Conservation (phyloP, 75 land plant species). For the Pinus albicaulis region DNA sequence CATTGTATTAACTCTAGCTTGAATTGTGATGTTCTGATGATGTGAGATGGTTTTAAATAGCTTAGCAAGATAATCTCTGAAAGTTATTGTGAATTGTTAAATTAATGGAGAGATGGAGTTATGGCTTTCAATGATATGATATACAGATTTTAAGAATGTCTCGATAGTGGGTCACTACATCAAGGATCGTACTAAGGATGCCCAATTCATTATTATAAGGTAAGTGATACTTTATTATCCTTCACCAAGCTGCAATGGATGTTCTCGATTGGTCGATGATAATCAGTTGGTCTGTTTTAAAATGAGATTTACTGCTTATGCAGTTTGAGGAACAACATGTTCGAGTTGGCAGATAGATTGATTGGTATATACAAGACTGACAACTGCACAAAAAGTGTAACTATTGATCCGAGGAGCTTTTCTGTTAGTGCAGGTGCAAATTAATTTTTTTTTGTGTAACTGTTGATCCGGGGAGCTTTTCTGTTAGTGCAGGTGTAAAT, state of each 20-base stretch:
- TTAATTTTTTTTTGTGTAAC: background rate
- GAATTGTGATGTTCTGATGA: background rate
- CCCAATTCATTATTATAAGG: constrained; percentile 98
- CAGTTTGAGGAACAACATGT: constrained; percentile 97
- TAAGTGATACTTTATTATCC: constrained; percentile 4
- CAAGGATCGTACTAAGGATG: constrained; percentile 95
- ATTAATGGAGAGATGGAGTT: background rate
- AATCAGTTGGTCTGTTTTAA: background rate
- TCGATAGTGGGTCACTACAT: constrained; percentile 98
- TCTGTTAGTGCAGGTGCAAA: constrained; percentile 20
- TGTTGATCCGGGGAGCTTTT: too few species aligned
- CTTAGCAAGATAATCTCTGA: background rate
- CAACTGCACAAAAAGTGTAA: constrained; percentile 97
- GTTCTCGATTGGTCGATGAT: background rate
- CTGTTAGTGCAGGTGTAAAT: constrained; percentile 18
- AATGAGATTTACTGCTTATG: constrained; percentile 8
- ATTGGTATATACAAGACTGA: constrained; percentile 98
- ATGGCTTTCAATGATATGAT: background rate
- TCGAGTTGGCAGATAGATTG: constrained; percentile 92
- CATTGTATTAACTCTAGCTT: background rate
- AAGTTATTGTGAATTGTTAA: background rate
- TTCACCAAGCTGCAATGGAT: background rate
- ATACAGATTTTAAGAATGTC: constrained; percentile 94
- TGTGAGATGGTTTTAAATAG: background rate
- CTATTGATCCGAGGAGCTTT: constrained; percentile 90